A percentile compares a stretch with the other conserved stretches of the same genome.
Conservation (phyloP, 2,329 filamentous ascomycete genomes). For the Pseudofabraea citricarpa region DNA sequence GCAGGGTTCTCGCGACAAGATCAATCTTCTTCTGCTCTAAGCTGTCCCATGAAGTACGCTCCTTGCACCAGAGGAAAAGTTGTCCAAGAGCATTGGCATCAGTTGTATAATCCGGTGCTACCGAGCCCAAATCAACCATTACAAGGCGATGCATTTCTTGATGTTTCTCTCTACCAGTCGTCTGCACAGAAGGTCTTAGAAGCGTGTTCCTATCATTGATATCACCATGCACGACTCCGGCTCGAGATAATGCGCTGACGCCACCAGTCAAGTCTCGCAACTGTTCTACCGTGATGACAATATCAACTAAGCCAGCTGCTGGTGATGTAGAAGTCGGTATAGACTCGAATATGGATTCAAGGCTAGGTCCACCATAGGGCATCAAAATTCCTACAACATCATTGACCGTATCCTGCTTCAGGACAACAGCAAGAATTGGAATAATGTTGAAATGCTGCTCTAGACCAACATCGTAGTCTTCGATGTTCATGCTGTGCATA, state of each 20-base stretch:
- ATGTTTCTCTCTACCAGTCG: no score
- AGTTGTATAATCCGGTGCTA: constrained; percentile 4
- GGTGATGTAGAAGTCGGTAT: not conserved
- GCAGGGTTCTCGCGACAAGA: no score
- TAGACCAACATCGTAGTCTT: no score
- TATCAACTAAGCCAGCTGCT: not conserved
- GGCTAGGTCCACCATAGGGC: constrained; percentile 1
- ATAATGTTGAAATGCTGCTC: not conserved
- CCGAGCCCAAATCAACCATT: not conserved
- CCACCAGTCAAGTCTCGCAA: constrained; percentile 5
- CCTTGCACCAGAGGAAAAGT: constrained; percentile 4
- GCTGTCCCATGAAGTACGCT: constrained; percentile 3
- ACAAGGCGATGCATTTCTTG: not conserved
- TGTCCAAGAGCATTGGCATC: constrained; percentile 3
- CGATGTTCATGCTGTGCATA: no score
- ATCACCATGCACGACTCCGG: not conserved
- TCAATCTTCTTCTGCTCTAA: no score
- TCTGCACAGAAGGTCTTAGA: constrained; percentile 2
- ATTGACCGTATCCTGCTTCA: not conserved
- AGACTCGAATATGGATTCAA: constrained; percentile 1
- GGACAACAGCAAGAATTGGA: not conserved
- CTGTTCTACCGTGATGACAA: not conserved
- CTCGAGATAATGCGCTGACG: constrained; percentile 1
- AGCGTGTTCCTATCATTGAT: constrained; percentile 5
- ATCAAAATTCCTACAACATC: not conserved